phyloP scores from a whole-genome alignment of 2,329 filamentous ascomycete genomes.

The Cercospora sesami region DNA sequence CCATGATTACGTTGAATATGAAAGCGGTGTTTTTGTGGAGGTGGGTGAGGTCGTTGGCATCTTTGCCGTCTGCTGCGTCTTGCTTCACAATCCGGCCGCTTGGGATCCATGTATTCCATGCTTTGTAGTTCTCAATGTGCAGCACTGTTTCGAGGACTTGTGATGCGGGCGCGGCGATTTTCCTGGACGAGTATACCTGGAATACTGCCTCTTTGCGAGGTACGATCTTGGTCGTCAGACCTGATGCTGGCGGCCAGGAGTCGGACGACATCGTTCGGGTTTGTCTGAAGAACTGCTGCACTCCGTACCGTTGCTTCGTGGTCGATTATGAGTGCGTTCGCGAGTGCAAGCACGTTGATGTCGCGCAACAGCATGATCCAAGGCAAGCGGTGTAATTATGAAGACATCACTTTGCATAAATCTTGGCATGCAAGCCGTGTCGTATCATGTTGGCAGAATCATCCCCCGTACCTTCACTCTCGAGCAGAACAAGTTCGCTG shows the following conservation, averaged over 20 bases:
- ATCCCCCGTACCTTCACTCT: no score
- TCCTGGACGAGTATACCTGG: conserved; percentile 29
- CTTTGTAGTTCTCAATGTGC: conserved; percentile 46
- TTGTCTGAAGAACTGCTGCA: not conserved
- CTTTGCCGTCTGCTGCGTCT: not conserved
- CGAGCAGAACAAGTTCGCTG: no score
- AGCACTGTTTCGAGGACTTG: conserved; percentile 45
- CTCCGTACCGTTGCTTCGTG: not conserved
- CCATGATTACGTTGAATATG: conserved; percentile 34
- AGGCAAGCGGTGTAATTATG: not conserved
- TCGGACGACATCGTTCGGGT: not conserved
- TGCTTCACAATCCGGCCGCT: conserved; percentile 41
- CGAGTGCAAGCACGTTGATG: not conserved
- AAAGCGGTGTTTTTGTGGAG: conserved; percentile 27
- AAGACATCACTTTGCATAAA: not conserved
- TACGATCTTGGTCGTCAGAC: conserved; percentile 30
- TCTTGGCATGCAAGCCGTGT: not conserved
- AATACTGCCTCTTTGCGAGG: conserved; percentile 29
- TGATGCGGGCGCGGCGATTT: conserved; percentile 43
- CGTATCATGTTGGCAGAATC: no score
- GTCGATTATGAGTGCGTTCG: not conserved
- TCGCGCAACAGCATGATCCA: not conserved
- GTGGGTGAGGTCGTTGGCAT: conserved; percentile 13
- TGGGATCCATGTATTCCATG: conserved; percentile 49
- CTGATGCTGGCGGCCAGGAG: conserved; percentile 30